phyloP scores from a whole-genome alignment of 2,329 filamentous ascomycete species.

The Calonectria ilicicola region DNA sequence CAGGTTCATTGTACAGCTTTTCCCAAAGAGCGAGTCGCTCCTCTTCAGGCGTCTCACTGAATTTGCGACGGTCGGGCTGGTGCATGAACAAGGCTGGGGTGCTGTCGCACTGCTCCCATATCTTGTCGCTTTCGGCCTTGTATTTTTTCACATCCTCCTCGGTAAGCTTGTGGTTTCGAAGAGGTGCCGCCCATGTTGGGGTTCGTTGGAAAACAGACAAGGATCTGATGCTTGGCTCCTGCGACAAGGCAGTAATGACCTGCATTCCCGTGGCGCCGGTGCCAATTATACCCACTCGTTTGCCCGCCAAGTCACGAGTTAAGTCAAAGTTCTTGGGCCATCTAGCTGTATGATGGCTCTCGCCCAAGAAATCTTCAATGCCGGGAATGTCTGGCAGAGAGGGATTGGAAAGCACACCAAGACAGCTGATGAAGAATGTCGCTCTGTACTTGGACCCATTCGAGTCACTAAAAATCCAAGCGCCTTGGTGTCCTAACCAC shows the following conservation, averaged over 20 bases:
- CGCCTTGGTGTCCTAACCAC: neutral
- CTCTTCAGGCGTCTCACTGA: conserved; percentile 8
- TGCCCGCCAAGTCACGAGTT: conserved; percentile 17
- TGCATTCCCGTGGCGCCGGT: conserved; percentile 36
- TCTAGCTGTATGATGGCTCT: conserved; percentile 27
- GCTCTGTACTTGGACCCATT: neutral
- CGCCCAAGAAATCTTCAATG: conserved; percentile 27
- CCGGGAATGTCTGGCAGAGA: conserved; percentile 25
- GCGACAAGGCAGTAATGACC: conserved; percentile 28
- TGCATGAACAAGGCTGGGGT: conserved; percentile 32
- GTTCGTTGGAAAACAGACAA: conserved; percentile 47
- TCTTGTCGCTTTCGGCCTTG: conserved; percentile 26
- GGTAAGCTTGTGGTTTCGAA: conserved; percentile 32
- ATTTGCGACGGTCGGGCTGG: conserved; percentile 29
- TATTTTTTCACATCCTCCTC: conserved; percentile 21
- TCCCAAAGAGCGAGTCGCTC: conserved; percentile 30
- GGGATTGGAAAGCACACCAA: conserved; percentile 30
- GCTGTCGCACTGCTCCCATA: conserved; percentile 23
- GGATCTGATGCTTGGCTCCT: conserved; percentile 46
- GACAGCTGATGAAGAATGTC: conserved; percentile 27
- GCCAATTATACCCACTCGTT: conserved; percentile 27
- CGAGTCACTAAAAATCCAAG: neutral
- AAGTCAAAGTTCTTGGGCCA: conserved; percentile 27
- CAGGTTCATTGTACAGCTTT: conserved; percentile 25
- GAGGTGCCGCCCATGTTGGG: conserved; percentile 40